Percentiles rank a stretch among this genome's conserved stretches.
Conservation (phyloP, 192 early-diverging fungal genomes). For the Phycomyces blakesleeanus region DNA sequence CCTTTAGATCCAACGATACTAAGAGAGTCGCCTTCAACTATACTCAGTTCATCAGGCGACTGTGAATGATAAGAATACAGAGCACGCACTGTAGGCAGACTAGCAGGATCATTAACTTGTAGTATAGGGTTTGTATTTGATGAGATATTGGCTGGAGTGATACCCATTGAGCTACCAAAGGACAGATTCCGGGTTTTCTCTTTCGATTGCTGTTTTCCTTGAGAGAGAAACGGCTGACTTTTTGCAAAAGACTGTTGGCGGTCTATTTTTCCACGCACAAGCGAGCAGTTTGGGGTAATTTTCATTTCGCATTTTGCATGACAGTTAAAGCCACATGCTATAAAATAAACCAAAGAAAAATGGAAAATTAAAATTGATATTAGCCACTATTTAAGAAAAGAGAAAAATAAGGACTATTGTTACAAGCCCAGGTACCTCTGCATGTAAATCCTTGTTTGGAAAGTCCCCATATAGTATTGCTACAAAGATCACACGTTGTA, state of each 20-base stretch:
- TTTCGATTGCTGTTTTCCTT: background rate
- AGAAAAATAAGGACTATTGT: too few relatives aligned
- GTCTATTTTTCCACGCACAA: constrained; percentile 48
- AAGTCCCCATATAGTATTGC: constrained; percentile 74
- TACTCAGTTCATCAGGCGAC: constrained; percentile 51
- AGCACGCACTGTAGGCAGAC: constrained; percentile 26
- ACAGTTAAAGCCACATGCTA: constrained; percentile 65
- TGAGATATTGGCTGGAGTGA: background rate
- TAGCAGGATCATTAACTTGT: background rate
- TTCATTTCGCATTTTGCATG: constrained; percentile 82
- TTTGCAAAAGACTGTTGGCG: constrained; percentile 24
- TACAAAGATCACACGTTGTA: constrained; percentile 71
- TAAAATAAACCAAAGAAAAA: background rate
- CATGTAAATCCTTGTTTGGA: constrained; percentile 69
- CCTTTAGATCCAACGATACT: constrained; percentile 54
- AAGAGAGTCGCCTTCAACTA: constrained; percentile 53
- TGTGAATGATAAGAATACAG: constrained; percentile 60
- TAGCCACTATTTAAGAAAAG: too few relatives aligned
- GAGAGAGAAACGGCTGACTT: background rate
- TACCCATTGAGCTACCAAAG: background rate
- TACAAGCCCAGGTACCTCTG: constrained; percentile 35
- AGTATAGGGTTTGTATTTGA: background rate
- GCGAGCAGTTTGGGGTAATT: constrained; percentile 62
- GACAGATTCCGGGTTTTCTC: background rate
- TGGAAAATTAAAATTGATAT: constrained; percentile 1